Base-by-base conservation (phyloP, 116 monocot species). In the Trichopus zeylanicus region DNA sequence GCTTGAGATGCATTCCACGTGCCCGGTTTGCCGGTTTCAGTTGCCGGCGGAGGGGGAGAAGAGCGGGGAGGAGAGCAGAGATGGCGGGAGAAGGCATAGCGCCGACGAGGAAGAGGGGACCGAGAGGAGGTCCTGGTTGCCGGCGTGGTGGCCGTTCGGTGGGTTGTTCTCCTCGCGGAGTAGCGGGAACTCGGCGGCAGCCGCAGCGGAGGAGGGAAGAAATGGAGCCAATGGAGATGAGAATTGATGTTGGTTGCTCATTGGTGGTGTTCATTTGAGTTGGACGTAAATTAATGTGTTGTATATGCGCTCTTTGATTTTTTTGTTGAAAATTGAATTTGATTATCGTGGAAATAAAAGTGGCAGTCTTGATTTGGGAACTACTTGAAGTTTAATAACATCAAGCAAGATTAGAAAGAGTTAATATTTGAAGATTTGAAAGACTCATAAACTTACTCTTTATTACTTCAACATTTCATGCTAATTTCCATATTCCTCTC, bases 11-110 rank as follows among this genome's bases (percentile, higher is more conserved):
- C 86, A 78, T 53, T 72, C 74, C 7, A 81, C 91, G 0, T 91
- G 91, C 70, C 91, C 91, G 0, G 67, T 91, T 31, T 91, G 91
- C 63, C 57, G 91, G 62, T 78, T 63, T 52, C 74, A 80, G 69
- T 24, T 88, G 74, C 72, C 81, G 1, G 47, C 59, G 3, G 78
- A 72, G 26, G 78, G 26, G 2, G 27, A 48, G 6, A 70, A 70
- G 63, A 57, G 47, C n/a, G 60, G 70, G 3, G 47, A 35, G 25
- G 49, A 7, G 8, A 5, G 23, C 15, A 19, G 25, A 48, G 54
- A 56, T 31, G 35, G 33, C 3, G 46, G 55, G 18, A 29, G 13
- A 23, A 38, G 15, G 3, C 46, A 39, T 42, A 26, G 25, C 51
- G 47, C 27, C 15, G 16, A 57, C 33, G 57, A 11, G 15, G 19